These are phyloP conservation scores for Sugiyamaella xylanicola DNA, from an alignment of 1,139 yeast species.

Conservation along the genomic window DNA sequence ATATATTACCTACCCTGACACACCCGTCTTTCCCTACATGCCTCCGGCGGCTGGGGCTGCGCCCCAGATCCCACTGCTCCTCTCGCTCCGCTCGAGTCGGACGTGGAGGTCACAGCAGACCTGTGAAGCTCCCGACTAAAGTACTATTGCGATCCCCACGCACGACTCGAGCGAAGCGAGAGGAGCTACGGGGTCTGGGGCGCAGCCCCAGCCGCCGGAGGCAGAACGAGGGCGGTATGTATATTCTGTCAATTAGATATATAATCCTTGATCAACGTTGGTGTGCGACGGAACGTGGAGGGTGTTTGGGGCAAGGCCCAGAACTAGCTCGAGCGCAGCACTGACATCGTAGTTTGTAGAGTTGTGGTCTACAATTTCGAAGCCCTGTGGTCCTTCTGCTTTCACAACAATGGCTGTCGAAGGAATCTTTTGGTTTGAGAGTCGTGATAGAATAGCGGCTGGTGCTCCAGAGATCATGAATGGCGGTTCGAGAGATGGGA, in stretches of 20 bases:
- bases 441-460: slow-evolving; percentile 33
- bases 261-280: slow-evolving; percentile 29
- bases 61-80: neutral
- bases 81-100: neutral
- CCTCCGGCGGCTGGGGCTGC: slow-evolving; percentile 5
- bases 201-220: slow-evolving; percentile 45
- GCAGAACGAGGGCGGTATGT: neutral
- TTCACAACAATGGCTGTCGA: slow-evolving; percentile 33
- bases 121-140: too few relatives aligned
- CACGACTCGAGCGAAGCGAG: slow-evolving; percentile 46
- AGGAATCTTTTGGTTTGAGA: slow-evolving; percentile 26
- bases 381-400: slow-evolving; percentile 39
- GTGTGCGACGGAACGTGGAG: slow-evolving; percentile 19
- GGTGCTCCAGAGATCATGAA: slow-evolving; percentile 35
- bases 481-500: slow-evolving; percentile 32
- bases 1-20: slow-evolving; percentile 5
- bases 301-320: slow-evolving; percentile 15
- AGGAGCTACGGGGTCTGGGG: slow-evolving; percentile 45
- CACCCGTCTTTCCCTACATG: slow-evolving; percentile 44
- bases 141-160: too few relatives aligned
- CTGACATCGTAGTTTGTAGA: slow-evolving; percentile 21
- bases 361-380: slow-evolving; percentile 34
- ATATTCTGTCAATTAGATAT: slow-evolving; percentile 41
- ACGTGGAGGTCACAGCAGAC: too few relatives aligned
- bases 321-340: slow-evolving; percentile 18